Base-by-base conservation (phyloP, 495 filamentous ascomycete species). In the Penicilliopsis zonata region DNA sequence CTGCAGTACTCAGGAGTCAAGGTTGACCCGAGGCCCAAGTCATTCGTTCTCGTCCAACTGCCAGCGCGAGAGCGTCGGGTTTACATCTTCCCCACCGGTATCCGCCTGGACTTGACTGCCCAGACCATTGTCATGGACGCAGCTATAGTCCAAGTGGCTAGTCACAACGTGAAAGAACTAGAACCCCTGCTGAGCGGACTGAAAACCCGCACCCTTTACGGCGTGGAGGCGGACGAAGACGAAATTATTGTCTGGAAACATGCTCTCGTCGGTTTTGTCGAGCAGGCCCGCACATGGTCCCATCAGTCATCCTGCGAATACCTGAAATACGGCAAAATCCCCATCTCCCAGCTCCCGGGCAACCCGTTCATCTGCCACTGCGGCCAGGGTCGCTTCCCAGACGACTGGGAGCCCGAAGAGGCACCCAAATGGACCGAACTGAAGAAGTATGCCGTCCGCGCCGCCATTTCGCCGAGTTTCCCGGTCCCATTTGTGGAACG, bases 201-300 rank as follows among this genome's bases (percentile, higher is more conserved):
- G n/a, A n/a, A n/a, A n/a, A n/a, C 9, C 31, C 50, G 0, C 36
- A 50, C 23, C 33, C 46, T 19, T 52, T 43, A 33, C 10, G 34
- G 71, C 18, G 42, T 10, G 16, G 7, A 7, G 2, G 50, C 66
- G 7, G 42, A 54, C 16, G 49, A 63, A 15, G 55, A 43, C 9
- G 70, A 73, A 44, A 36, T 69, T 5, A 22, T 19, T 8, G 51
- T 69, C 9, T 76, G 69, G 73, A 71, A 69, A 42, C 37, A 53
- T 15, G 31, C 52, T 2, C 37, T 74, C 9, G 56, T 69, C 1
- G 60, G 61, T 3, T 46, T 65, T 18, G 62, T 54, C 7, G 72
- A 77, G 43, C 57, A 73, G 4, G 75, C 69, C 34, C 53, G 72
- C 12, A 59, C 52, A 8, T 76, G 66, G 65, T 36, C 42, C 1